A percentile compares a stretch with the other conserved stretches of the same genome.
Evolutionary conservation across 768 basidiomycete genomes (phyloP).

Genomic region (Suillus occidentalis): DNA sequence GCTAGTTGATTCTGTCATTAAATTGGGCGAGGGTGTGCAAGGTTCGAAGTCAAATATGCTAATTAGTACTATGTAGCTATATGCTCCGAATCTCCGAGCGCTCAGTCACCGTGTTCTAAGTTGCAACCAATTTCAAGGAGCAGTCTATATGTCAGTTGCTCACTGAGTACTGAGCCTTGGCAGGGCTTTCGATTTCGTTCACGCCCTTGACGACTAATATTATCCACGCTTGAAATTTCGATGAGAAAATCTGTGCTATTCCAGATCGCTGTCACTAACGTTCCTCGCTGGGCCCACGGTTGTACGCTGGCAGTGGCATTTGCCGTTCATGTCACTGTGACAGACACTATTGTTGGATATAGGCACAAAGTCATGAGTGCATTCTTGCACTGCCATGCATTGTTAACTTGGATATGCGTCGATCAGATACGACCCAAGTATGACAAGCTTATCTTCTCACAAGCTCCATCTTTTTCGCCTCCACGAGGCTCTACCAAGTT

Average conservation of each 20-base stretch:
- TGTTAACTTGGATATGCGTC: neutral
- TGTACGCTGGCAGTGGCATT: neutral
- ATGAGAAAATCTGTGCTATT: neutral
- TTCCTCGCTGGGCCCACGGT: neutral
- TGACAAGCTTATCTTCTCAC: neutral
- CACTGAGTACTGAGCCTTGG: neutral
- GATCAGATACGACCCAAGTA: neutral
- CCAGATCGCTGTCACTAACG: neutral
- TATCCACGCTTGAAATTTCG: neutral
- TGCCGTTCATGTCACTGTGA: too few relatives aligned
- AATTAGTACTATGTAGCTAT: neutral
- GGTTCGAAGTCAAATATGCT: neutral
- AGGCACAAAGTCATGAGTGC: neutral
- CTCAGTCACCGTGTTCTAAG: neutral
- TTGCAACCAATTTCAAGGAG: neutral
- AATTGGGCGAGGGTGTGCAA: neutral
- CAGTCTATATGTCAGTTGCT: neutral
- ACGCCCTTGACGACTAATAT: neutral
- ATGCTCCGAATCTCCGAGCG: neutral
- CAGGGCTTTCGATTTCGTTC: neutral
- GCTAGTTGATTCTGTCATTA: slow-evolving; percentile 22
- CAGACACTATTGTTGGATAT: too few relatives aligned
- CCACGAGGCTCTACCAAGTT: neutral
- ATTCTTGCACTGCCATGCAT: neutral
- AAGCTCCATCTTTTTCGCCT: neutral